These are phyloP conservation scores for Erodium chrysanthum DNA, from an alignment of 441 rosid genomes.

Conservation along the genomic window DNA sequence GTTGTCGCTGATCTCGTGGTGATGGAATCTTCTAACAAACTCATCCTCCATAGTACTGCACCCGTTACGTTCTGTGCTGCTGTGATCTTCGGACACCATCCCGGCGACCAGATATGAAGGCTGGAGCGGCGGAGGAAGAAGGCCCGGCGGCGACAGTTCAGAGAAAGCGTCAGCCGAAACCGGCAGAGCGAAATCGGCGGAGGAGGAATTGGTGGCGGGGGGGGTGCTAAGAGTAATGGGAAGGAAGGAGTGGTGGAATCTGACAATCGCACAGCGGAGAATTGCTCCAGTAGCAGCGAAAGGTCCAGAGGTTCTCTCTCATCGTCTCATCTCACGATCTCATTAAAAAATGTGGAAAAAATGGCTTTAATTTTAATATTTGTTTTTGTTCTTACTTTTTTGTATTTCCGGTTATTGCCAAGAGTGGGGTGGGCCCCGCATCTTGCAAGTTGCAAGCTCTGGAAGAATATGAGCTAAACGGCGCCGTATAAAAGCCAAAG, in stretches of 20 bases:
- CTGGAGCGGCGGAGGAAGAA: too few species aligned
- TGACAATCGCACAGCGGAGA: not conserved
- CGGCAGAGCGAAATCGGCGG: not conserved
- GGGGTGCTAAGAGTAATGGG: not conserved
- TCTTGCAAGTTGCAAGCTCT: not conserved
- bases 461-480: not conserved
- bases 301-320: conserved; percentile 7
- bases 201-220: not conserved
- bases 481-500: not conserved
- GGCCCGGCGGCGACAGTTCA: conserved; percentile 2
- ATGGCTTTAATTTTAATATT: not conserved
- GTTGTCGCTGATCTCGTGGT: conserved; percentile 26
- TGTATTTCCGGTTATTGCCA: not conserved
- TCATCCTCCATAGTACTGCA: conserved; percentile 29
- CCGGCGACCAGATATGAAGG: too few species aligned
- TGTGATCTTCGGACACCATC: conserved; percentile 30
- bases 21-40: conserved; percentile 24
- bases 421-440: not conserved
- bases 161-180: not conserved
- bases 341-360: not conserved
- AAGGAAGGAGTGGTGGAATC: not conserved
- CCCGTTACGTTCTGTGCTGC: conserved; percentile 13
- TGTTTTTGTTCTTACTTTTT: not conserved
- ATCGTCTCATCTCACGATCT: conserved; percentile 5
- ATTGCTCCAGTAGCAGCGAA: conserved; percentile 8